Conservation (phyloP, 768 basidiomycete genomes). For the Auriscalpium orientale region DNA sequence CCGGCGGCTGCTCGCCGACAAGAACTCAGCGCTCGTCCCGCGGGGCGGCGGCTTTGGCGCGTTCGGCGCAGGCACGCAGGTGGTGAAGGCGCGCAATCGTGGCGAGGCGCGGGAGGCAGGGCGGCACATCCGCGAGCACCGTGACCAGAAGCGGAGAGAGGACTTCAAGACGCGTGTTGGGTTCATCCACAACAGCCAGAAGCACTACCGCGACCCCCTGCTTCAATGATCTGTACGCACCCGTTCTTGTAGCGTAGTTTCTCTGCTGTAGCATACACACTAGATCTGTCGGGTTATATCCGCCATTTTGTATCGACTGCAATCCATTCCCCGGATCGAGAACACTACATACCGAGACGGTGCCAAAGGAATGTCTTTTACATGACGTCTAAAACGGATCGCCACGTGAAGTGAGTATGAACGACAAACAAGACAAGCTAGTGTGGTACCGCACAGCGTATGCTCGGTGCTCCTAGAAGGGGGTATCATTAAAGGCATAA, state of each 20-base stretch:
- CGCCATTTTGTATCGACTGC: not conserved
- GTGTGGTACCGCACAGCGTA: conserved; percentile 10
- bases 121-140: conserved; percentile 74
- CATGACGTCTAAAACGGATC: conserved; percentile 1
- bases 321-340: conserved; percentile 8
- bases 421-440: conserved; percentile 11
- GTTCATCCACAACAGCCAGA: conserved; percentile 78
- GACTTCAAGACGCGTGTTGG: conserved; percentile 80
- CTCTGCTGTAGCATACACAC: conserved; percentile 1
- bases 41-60: conserved; percentile 82
- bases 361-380: conserved; percentile 12
- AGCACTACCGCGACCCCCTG: conserved; percentile 76
- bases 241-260: conserved; percentile 8
- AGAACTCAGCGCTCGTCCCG: conserved; percentile 79
- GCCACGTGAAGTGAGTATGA: conserved; percentile 14
- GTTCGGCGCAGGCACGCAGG: conserved; percentile 71
- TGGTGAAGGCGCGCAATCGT: conserved; percentile 86
- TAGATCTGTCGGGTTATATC: not conserved
- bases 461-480: conserved; percentile 4
- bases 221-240: conserved; percentile 25
- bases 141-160: conserved; percentile 72
- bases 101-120: conserved; percentile 94
- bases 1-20: conserved; percentile 70
- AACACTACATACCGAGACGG: conserved; percentile 7
- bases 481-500: conserved; percentile 15